A percentile compares a stretch with the other conserved stretches of the same genome.
These are phyloP conservation scores for Apiotrichum siamense DNA, from an alignment of 1,284 basidiomycete genomes.

Conservation along the genomic window DNA sequence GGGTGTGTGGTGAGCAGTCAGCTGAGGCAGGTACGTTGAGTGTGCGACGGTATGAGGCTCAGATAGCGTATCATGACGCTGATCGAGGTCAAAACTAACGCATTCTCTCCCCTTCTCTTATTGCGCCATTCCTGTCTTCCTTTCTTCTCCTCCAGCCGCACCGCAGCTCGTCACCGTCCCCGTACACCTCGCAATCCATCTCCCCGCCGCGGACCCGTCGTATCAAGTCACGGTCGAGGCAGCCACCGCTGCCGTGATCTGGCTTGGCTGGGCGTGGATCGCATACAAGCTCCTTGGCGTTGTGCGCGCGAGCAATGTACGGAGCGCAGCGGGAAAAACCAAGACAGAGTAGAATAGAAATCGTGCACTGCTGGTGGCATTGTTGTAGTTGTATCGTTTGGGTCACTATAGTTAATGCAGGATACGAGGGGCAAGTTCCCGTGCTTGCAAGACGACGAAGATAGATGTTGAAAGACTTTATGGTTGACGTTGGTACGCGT, in stretches of 20 bases:
- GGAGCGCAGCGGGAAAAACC: neutral
- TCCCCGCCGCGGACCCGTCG: conserved; percentile 7
- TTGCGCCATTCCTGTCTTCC: neutral
- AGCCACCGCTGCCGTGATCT: conserved; percentile 2
- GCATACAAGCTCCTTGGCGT: conserved; percentile 2
- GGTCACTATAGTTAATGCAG: too few relatives aligned
- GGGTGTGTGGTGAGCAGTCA: neutral
- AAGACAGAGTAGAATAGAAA: conserved; percentile 5
- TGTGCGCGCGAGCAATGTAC: neutral
- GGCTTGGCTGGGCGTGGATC: conserved; percentile 9
- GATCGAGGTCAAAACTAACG: neutral
- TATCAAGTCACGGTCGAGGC: conserved; percentile 9
- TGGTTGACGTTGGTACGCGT: too few relatives aligned
- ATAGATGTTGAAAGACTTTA: too few relatives aligned
- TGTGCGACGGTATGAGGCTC: too few relatives aligned
- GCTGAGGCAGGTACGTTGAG: neutral
- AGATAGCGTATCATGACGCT: too few relatives aligned
- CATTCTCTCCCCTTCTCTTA: too few relatives aligned
- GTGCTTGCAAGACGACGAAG: too few relatives aligned
- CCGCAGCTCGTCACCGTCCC: neutral
- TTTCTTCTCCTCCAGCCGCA: neutral
- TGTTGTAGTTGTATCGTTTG: too few relatives aligned
- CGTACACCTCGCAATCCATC: neutral
- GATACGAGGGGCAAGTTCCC: too few relatives aligned
- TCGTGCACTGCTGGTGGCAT: too few relatives aligned